These are phyloP conservation scores for Trichoderma virens DNA, from an alignment of 495 filamentous ascomycete species.

Conservation along the genomic window DNA sequence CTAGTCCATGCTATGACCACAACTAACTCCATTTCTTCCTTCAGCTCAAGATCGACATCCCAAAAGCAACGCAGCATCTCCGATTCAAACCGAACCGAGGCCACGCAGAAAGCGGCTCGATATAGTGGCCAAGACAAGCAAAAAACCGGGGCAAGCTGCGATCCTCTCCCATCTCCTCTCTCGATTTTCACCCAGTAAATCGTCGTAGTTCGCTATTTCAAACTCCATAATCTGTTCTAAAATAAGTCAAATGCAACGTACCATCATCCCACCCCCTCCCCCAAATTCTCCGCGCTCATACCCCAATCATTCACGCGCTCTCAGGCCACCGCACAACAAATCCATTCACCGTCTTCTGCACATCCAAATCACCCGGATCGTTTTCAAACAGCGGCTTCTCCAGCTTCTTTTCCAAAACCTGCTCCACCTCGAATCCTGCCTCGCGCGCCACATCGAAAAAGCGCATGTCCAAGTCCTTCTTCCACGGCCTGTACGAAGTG, in stretches of 20 bases:
- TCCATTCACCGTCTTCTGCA: slow-evolving; percentile 74
- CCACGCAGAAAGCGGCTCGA: background rate
- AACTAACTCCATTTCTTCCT: no score
- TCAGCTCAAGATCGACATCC: no score
- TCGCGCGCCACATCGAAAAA: slow-evolving; percentile 73
- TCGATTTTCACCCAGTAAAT: background rate
- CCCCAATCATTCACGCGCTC: no score
- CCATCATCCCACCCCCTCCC: no score
- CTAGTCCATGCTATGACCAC: no score
- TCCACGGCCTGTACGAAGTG: slow-evolving; percentile 86
- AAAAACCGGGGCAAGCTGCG: no score
- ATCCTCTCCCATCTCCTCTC: background rate
- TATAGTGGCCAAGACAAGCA: no score
- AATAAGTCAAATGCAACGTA: background rate
- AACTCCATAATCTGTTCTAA: background rate
- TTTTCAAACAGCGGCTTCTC: slow-evolving; percentile 81
- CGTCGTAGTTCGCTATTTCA: background rate
- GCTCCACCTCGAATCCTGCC: slow-evolving; percentile 62
- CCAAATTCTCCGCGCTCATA: no score
- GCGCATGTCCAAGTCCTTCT: slow-evolving; percentile 69
- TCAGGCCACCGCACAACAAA: slow-evolving; percentile 55
- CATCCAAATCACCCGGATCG: slow-evolving; percentile 69
- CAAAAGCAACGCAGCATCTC: background rate
- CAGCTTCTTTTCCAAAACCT: slow-evolving; percentile 73
- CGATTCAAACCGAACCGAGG: background rate